Evolutionary conservation across 1,139 yeast genomes (phyloP).

Genomic region (Pichia kudriavzevii): DNA sequence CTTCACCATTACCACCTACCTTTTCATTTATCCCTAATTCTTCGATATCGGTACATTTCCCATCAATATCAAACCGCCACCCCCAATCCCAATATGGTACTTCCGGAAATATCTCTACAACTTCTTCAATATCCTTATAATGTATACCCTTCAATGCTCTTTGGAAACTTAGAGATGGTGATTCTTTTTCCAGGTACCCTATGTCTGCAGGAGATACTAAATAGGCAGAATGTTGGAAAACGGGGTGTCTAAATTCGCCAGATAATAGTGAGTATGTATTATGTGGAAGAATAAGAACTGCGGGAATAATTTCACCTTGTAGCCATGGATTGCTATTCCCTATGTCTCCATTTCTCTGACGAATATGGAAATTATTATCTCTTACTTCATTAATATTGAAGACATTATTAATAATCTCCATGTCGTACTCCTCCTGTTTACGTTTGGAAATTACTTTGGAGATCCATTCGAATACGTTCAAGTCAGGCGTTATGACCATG

Average conservation of each 20-base stretch:
- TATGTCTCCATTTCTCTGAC: background rate
- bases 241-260: constrained; percentile 38
- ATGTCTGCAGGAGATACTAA: constrained; percentile 22
- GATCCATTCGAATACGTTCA: constrained; percentile 27
- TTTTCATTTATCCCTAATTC: constrained; percentile 2
- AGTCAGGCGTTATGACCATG: constrained; percentile 40
- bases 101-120: constrained; percentile 12
- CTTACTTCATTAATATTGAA: constrained; percentile 20
- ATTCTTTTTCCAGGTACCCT: constrained; percentile 13
- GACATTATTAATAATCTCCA: constrained; percentile 42
- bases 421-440: constrained; percentile 35
- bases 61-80: constrained; percentile 15
- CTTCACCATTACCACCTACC: background rate
- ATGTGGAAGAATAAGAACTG: constrained; percentile 39
- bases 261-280: constrained; percentile 40
- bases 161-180: constrained; percentile 9
- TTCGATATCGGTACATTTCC: constrained; percentile 1
- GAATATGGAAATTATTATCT: constrained; percentile 3
- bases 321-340: constrained; percentile 11
- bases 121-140: constrained; percentile 10
- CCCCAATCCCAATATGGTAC: constrained; percentile 25
- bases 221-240: constrained; percentile 20
- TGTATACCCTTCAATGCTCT: constrained; percentile 3
- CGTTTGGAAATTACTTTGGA: constrained; percentile 28
- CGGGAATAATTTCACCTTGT: constrained; percentile 18